Evolutionary conservation across 768 basidiomycete genomes (phyloP), one percentile per base, ranked within the genome.

Genomic region (Pisolithus microcarpus): DNA sequence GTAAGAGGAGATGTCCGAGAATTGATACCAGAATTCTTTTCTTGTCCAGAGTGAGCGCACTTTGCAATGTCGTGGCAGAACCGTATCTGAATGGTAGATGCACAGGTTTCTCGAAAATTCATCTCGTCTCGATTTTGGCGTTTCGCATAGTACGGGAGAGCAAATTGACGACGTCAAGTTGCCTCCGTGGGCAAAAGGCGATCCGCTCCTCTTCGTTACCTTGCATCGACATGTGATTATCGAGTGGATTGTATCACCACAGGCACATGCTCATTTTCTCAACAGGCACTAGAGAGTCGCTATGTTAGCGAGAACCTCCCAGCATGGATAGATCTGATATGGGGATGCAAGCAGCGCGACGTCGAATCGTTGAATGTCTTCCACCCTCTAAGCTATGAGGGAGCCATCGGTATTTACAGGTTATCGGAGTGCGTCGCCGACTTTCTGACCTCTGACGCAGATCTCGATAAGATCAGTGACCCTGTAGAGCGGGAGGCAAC

Each of bases 341-440:
- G 93, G 90, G 89, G 89, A 34, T 80, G 69, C 65, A 88, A 88
- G 54, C 90, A 95, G 73, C 81, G 81, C 4, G 91, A 94, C 60
- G 72, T 79, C 0, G 78, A 77, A 7, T 79, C 86, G 0, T 68
- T 85, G 52, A 97, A 96, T 58, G 87, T 85, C 7, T 96, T 91
- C 71, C 93, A 96, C 65, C 94, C 93, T 0, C 70, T 96, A 34
- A 94, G 91, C 15, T 96, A 96, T 59, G 91, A 93, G 58, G 91
- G 92, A 4, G 85, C 89, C 0, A 87, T 95, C 54, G 85, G 88
- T 82, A 52, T 18, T 71, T 49, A 16, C 26, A 15, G 34, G 1
- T 24, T 7, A 43, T 1, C 34, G 38, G n/a, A n/a, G 36, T 30
- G 23, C 1, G 2, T 16, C 30, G 34, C 52, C 50, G 42, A 21